These are phyloP conservation scores for Hysterangium stoloniferum DNA, from an alignment of 768 basidiomycete species.

Conservation along the genomic window DNA sequence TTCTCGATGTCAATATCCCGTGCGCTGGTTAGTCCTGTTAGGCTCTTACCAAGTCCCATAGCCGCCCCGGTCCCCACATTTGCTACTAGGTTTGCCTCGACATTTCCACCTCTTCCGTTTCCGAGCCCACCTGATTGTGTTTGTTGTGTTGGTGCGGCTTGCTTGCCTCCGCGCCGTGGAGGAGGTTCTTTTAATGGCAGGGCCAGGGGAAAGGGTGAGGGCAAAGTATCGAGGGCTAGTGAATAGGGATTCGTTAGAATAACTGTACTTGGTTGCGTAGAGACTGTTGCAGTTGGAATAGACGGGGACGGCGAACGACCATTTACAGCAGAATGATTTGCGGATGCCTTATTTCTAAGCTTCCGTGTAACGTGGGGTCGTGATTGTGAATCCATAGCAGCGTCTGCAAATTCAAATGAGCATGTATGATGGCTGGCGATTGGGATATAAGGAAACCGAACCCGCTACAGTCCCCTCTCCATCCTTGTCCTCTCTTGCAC, in stretches of 20 bases:
- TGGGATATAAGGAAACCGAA: constrained; percentile 28
- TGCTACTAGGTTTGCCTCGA: constrained; percentile 49
- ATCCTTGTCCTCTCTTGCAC: constrained; percentile 83
- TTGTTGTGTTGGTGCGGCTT: constrained; percentile 24
- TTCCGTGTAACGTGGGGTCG: constrained; percentile 79
- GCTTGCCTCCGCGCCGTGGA: constrained; percentile 16
- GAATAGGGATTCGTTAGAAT: constrained; percentile 60
- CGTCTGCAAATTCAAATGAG: constrained; percentile 37
- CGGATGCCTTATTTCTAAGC: constrained; percentile 61
- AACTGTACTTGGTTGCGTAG: constrained; percentile 60
- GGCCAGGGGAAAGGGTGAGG: constrained; percentile 75
- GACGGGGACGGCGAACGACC: constrained; percentile 65
- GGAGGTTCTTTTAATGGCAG: constrained; percentile 30
- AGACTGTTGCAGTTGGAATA: constrained; percentile 35
- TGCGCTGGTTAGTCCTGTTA: constrained; percentile 42
- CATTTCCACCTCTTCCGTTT: constrained; percentile 31
- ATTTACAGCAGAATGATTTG: constrained; percentile 17
- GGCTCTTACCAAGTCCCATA: constrained; percentile 69
- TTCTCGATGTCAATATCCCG: constrained; percentile 69
- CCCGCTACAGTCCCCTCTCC: constrained; percentile 72
- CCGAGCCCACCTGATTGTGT: constrained; percentile 29
- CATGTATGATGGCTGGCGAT: not conserved
- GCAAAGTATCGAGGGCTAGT: constrained; percentile 77
- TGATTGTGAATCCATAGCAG: constrained; percentile 65
- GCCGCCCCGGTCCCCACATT: constrained; percentile 37